Percentiles rank a stretch among this genome's conserved stretches.
These are phyloP conservation scores for Solanum pinnatisectum DNA, from an alignment of 257 asterid species.

Conservation along the genomic window DNA sequence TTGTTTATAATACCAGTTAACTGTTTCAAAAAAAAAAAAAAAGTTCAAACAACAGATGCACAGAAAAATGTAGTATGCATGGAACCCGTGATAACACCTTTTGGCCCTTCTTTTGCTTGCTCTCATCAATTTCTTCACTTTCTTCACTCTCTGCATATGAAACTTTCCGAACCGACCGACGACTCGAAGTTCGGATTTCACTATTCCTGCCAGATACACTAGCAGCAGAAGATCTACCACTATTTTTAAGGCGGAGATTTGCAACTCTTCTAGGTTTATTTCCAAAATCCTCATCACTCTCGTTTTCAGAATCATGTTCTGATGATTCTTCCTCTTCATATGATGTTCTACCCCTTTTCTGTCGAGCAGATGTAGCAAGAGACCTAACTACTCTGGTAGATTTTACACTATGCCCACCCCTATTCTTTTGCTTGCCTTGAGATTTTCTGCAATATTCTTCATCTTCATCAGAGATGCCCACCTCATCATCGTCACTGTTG, in stretches of 20 bases:
- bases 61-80: neutral
- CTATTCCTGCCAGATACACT: constrained; percentile 39
- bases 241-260: constrained; percentile 40
- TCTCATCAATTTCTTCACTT: constrained; percentile 82
- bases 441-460: constrained; percentile 38
- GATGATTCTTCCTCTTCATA: constrained; percentile 66
- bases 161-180: constrained; percentile 86
- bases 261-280: constrained; percentile 45
- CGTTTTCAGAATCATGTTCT: constrained; percentile 61
- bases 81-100: constrained; percentile 41
- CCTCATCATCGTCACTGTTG: constrained; percentile 46
- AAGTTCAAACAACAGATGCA: neutral
- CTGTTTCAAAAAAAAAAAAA: neutral
- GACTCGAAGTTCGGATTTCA: constrained; percentile 78
- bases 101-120: constrained; percentile 50
- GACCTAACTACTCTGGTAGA: constrained; percentile 46
- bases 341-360: constrained; percentile 53
- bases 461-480: constrained; percentile 73
- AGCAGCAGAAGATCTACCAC: constrained; percentile 33
- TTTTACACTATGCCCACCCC: constrained; percentile 45
- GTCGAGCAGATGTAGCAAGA: constrained; percentile 37
- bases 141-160: constrained; percentile 96
- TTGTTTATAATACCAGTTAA: neutral
- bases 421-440: constrained; percentile 49
- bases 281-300: constrained; percentile 64